Base-by-base conservation (phyloP, 805 yeast genomes). In the Metschnikowia drakensbergensis region DNA sequence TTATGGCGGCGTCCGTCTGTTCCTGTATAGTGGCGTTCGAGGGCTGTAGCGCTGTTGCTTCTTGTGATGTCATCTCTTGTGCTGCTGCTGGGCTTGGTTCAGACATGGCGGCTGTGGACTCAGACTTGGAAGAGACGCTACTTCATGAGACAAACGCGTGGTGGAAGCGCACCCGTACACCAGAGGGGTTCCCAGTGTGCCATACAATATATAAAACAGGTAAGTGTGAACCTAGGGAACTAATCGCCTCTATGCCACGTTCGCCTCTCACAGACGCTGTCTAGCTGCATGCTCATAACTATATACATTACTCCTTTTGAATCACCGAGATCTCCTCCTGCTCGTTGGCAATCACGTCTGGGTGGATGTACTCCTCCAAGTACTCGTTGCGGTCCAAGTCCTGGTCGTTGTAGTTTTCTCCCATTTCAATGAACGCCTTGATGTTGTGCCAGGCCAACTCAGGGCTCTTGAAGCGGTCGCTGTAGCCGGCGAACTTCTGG, bases 391-490 rank as follows among this genome's bases (percentile, higher is more conserved):
- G 58, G 50, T 69, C 73, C 52, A 71, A 59, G 54, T 72, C 74
- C 13, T 57, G 61, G 38, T 63, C 63, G 49, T 64, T 67, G 50
- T 71, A 71, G 58, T 61, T 76, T 75, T 50, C 81, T 1, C 98
- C 98, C 48, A 81, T 72, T 64, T 82, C 86, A 17, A 94, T 78
- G 63, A 81, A 94, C 57, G 88, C 88, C 61, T 79, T 79, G 46
- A 88, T 74, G 63, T 87, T 88, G 39, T 81, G 77, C 58, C 88
- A 75, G 53, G 88, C 85, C 45, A 88, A 75, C 47, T 81, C 78
- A 8, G 92, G 83, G 64, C 88, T 96, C 42, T 80, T 74, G 39
- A 88, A 80, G 30, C 91, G 92, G 60, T 82, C 81, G 28, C 64
- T 57, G 64, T 78, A 92, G 5, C 96, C 96, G 47, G 72, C 71